Conservation (phyloP, 1,284 basidiomycete genomes). For the Malassezia globosa region DNA sequence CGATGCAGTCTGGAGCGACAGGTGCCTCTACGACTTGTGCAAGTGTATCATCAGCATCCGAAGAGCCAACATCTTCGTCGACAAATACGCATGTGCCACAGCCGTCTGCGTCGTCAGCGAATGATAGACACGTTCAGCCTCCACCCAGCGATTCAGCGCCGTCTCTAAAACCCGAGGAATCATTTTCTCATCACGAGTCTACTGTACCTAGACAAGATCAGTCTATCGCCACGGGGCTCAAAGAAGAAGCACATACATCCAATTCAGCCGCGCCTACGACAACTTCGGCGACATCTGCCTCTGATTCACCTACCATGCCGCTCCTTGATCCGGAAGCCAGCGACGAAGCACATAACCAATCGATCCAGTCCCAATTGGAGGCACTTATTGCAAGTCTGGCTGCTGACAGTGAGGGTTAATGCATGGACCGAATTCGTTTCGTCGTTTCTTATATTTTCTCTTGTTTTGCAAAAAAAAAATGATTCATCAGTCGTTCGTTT, state of each 20-base stretch:
- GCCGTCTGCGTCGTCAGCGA: no score
- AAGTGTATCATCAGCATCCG: neutral
- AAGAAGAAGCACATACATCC: no score
- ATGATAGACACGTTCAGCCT: no score
- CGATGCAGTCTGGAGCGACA: neutral
- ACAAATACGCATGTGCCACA: neutral
- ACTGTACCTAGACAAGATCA: no score
- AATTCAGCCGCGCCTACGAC: neutral
- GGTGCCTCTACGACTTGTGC: neutral
- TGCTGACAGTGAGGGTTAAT: neutral
- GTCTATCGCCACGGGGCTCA: no score
- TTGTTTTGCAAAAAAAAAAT: neutral
- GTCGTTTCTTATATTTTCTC: no score
- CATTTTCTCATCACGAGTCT: no score
- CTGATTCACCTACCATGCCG: neutral
- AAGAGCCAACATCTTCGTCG: neutral
- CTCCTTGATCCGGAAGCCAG: conserved; percentile 1
- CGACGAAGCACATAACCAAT: conserved; percentile 16
- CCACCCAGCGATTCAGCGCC: no score
- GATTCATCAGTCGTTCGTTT: no score
- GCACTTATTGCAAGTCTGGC: conserved; percentile 30
- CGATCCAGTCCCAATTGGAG: conserved; percentile 29
- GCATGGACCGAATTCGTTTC: no score
- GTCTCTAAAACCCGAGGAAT: neutral
- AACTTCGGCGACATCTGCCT: neutral